Conservation (phyloP, 2,329 filamentous ascomycete species). For the Neonectria hederae region DNA sequence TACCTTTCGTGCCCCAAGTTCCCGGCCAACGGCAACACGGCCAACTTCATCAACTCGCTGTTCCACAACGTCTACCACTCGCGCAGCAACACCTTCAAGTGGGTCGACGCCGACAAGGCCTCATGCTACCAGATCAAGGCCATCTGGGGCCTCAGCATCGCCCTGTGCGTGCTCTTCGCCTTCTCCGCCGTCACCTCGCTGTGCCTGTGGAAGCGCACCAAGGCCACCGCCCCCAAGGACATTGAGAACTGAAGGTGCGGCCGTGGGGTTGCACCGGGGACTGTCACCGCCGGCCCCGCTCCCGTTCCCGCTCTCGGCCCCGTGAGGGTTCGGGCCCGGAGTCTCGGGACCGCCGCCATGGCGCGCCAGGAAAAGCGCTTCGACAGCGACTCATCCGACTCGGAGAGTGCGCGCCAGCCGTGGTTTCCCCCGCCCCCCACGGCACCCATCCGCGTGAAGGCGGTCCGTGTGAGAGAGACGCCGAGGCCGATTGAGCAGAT, state of each 20-base stretch:
- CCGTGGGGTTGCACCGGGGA: conserved; percentile 50
- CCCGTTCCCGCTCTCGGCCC: background rate
- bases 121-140: conserved; percentile 88
- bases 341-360: conserved; percentile 52
- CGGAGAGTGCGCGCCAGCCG: conserved; percentile 41
- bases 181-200: conserved; percentile 67
- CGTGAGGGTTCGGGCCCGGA: conserved; percentile 39
- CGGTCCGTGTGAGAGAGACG: conserved; percentile 31
- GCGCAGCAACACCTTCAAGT: conserved; percentile 50
- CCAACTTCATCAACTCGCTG: conserved; percentile 56
- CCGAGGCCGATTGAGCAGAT: conserved; percentile 43
- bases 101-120: conserved; percentile 62
- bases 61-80: conserved; percentile 52
- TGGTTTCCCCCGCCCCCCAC: conserved; percentile 50
- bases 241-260: conserved; percentile 59
- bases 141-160: conserved; percentile 86
- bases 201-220: conserved; percentile 71
- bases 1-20: conserved; percentile 75
- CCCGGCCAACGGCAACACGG: conserved; percentile 52
- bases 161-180: conserved; percentile 76
- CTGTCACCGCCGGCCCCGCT: background rate
- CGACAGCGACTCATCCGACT: conserved; percentile 47
- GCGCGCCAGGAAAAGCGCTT: conserved; percentile 44
- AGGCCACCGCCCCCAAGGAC: conserved; percentile 56
- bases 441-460: conserved; percentile 44